Conservation (phyloP, 1,139 yeast genomes). For the Nakaseomyces glabratus region DNA sequence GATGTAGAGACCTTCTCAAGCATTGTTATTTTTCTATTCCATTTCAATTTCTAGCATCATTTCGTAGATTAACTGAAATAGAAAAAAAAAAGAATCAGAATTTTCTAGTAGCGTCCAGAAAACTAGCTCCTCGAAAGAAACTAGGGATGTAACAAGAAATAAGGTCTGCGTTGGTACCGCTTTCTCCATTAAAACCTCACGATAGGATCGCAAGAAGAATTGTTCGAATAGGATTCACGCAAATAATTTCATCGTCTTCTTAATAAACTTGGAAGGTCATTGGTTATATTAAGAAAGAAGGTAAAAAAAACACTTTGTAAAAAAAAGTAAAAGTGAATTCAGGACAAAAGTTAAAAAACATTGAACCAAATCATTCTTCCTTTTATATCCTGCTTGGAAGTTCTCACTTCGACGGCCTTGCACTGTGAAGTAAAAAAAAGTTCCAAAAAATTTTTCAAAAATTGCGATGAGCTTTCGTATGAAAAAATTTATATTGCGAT, state of each 20-base stretch:
- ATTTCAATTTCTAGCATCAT: too few relatives aligned
- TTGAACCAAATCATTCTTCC: neutral
- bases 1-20: too few relatives aligned
- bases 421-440: neutral
- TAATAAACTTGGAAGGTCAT: slow-evolving; percentile 34
- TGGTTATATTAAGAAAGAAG: slow-evolving; percentile 14
- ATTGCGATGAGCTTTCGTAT: slow-evolving; percentile 5
- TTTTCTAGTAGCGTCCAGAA: slow-evolving; percentile 31
- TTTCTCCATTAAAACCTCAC: slow-evolving; percentile 32
- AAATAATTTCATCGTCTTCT: slow-evolving; percentile 32
- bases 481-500: neutral
- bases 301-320: neutral
- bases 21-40: too few relatives aligned
- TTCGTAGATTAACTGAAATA: too few relatives aligned
- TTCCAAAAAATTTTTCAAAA: slow-evolving; percentile 1
- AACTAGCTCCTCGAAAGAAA: slow-evolving; percentile 15
- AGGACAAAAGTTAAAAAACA: too few relatives aligned
- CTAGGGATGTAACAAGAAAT: slow-evolving; percentile 31
- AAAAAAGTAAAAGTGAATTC: too few relatives aligned
- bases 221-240: slow-evolving; percentile 29
- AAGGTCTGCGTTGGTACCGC: slow-evolving; percentile 32
- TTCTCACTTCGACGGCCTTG: neutral
- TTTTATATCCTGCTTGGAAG: neutral
- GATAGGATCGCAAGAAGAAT: slow-evolving; percentile 24
- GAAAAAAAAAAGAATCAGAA: slow-evolving; percentile 34